Conservation (phyloP, 2,329 filamentous ascomycete species). For the Fusarium napiforme region DNA sequence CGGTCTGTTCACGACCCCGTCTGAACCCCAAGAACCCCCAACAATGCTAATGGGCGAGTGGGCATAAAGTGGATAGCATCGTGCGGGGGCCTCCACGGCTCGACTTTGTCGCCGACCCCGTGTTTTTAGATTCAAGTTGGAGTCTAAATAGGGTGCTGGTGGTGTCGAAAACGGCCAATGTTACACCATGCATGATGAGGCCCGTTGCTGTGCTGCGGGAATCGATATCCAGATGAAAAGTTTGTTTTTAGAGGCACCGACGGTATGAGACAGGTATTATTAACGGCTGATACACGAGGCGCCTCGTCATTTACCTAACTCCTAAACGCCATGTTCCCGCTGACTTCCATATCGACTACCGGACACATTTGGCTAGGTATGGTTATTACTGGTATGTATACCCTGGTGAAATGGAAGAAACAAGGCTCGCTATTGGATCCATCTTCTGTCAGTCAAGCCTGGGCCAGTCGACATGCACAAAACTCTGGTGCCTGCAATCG, state of each 20-base stretch:
- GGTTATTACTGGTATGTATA: not conserved
- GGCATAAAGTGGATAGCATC: not conserved
- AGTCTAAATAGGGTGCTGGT: conserved; percentile 5
- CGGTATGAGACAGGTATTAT: not conserved
- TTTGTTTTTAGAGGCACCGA: conserved; percentile 15
- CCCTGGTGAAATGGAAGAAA: not conserved
- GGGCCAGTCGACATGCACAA: conserved; percentile 22
- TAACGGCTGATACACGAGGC: conserved; percentile 35
- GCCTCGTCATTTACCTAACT: conserved; percentile 19
- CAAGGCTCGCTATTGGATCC: conserved; percentile 5
- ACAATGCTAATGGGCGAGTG: conserved; percentile 18
- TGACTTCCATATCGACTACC: conserved; percentile 3
- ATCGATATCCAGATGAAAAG: conserved; percentile 7
- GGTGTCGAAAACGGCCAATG: conserved; percentile 25
- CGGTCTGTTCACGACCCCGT: conserved; percentile 20
- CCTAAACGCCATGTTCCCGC: conserved; percentile 10
- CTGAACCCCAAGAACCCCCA: conserved; percentile 34
- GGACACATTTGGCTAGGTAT: conserved; percentile 7
- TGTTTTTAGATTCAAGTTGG: conserved; percentile 24
- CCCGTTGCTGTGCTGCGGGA: not conserved
- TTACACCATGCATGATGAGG: conserved; percentile 15
- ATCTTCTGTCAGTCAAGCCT: conserved; percentile 5
- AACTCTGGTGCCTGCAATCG: conserved; percentile 27
- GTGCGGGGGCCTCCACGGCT: conserved; percentile 26
- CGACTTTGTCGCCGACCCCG: conserved; percentile 35